These are phyloP conservation scores for Exsudoporus frostii DNA, from an alignment of 768 basidiomycete genomes.

Conservation along the genomic window DNA sequence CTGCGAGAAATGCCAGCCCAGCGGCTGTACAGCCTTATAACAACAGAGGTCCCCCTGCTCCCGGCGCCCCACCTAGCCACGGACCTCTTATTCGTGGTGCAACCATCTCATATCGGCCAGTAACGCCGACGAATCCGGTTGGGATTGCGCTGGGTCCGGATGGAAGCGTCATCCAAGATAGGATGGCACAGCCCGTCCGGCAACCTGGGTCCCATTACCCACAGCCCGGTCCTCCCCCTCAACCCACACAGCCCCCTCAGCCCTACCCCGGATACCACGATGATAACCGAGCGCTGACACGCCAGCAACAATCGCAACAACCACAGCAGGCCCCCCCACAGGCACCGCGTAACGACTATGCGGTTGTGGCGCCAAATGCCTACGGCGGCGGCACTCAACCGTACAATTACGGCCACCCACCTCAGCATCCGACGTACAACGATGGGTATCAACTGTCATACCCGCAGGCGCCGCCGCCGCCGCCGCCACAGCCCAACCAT, in stretches of 20 bases:
- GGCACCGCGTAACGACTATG: constrained; percentile 22
- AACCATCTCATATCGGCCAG: constrained; percentile 41
- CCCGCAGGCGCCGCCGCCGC: constrained; percentile 15
- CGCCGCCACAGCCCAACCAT: constrained; percentile 7
- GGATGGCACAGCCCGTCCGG: constrained; percentile 47
- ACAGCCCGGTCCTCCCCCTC: constrained; percentile 4
- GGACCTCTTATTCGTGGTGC: constrained; percentile 9
- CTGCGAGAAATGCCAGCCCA: constrained; percentile 32
- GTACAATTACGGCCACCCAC: constrained; percentile 17
- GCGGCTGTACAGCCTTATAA: constrained; percentile 14
- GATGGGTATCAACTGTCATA: constrained; percentile 20
- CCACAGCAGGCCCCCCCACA: constrained; percentile 23
- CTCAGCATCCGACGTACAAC: constrained; percentile 22
- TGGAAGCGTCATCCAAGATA: constrained; percentile 79
- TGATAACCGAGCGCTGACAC: constrained; percentile 28
- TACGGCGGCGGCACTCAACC: constrained; percentile 10
- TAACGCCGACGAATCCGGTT: constrained; percentile 74
- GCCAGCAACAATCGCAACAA: constrained; percentile 33
- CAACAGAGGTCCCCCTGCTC: constrained; percentile 5
- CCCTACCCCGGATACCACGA: constrained; percentile 22
- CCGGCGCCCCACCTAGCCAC: constrained; percentile 1
- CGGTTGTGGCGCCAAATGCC: constrained; percentile 4
- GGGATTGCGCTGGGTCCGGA: constrained; percentile 80
- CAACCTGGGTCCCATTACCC: constrained; percentile 11
- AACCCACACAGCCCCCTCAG: constrained; percentile 13